These are phyloP conservation scores for Sugiyamaella grinbergsii DNA, from an alignment of 1,139 yeast genomes.

Conservation along the genomic window DNA sequence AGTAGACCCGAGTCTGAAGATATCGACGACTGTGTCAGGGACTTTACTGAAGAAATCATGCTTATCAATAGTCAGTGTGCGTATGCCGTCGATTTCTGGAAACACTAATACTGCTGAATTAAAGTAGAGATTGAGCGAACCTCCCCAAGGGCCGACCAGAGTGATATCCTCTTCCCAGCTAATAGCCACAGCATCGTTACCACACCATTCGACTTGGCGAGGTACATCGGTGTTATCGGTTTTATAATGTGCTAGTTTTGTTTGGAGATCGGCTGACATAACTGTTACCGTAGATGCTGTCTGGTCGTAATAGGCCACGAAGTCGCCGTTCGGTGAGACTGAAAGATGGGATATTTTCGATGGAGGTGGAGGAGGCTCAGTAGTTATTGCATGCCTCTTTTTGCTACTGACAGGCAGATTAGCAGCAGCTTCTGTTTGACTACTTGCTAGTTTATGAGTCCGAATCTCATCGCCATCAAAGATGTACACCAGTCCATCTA, in stretches of 20 bases:
- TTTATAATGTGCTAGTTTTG: conserved; percentile 53
- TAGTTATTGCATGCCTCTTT: not conserved
- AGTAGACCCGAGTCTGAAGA: conserved; percentile 81
- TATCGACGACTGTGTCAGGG: conserved; percentile 55
- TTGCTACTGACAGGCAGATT: not conserved
- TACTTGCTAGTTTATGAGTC: not conserved
- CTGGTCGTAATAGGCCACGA: conserved; percentile 54
- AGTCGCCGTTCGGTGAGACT: conserved; percentile 62
- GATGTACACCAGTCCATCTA: not conserved
- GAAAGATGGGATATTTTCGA: conserved; percentile 41
- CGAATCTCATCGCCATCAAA: conserved; percentile 14
- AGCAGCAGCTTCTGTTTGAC: not conserved
- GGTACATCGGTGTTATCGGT: conserved; percentile 44
- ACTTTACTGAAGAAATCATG: conserved; percentile 72
- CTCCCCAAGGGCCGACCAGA: conserved; percentile 72
- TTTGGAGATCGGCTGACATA: conserved; percentile 53
- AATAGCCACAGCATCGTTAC: conserved; percentile 73
- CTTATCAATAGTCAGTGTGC: conserved; percentile 58
- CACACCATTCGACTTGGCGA: conserved; percentile 73
- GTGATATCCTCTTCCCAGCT: conserved; percentile 64
- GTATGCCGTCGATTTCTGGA: conserved; percentile 71
- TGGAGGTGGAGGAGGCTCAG: not conserved
- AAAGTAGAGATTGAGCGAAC: conserved; percentile 51
- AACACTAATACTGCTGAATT: conserved; percentile 46
- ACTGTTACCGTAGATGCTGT: conserved; percentile 51